Evolutionary conservation across 345 rosid species (phyloP), one percentile per base, ranked within the genome.

Genomic region (Zanthoxylum bungeanum): DNA sequence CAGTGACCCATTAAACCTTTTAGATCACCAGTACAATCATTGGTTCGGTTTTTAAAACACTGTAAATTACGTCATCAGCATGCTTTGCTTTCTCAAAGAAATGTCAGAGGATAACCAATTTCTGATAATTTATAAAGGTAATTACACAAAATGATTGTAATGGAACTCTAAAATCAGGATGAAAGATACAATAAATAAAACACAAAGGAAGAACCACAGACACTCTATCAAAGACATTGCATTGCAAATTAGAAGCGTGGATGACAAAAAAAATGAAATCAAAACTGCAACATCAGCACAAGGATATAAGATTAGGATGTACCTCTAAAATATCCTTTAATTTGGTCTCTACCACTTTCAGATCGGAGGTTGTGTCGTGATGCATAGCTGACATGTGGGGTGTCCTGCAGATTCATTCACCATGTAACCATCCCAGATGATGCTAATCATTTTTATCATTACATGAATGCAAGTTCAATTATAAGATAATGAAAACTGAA

Each of bases 381-480:
- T 91, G 97, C 91, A 91, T 89, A 71, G 88, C 94, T 66, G 97
- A 91, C 87, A 86, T 82, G 61, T 73, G 66, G 3, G 97, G 97
- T 0, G 97, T 89, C 82, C 97, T 91, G 85, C 80, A 80, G 22
- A 77, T 37, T 51, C 33, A 46, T 22, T 28, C 30, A 40, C 19
- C 40, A 30, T 40, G 40, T 69, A 56, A 56, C 53, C 27, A 69
- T 57, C 27, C 34, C 7, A 25, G 22, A 40, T 42, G 17, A 33
- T 42, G 14, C 24, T 27, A 19, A 3, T 53, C 17, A 3, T 36
- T 37, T 51, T 16, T 40, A 52, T 52, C 8, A 31, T 66, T 52
- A 37, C 24, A 37, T 24, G 31, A 68, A 52, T 68, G 16, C 16
- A 53, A 27, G 60, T 55, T 40, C 25, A 36, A 28, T 37, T 2